Evolutionary conservation across 2,329 filamentous ascomycete genomes (phyloP), one percentile per base, ranked within the genome.

Genomic region (Cyphellophora europaea): DNA sequence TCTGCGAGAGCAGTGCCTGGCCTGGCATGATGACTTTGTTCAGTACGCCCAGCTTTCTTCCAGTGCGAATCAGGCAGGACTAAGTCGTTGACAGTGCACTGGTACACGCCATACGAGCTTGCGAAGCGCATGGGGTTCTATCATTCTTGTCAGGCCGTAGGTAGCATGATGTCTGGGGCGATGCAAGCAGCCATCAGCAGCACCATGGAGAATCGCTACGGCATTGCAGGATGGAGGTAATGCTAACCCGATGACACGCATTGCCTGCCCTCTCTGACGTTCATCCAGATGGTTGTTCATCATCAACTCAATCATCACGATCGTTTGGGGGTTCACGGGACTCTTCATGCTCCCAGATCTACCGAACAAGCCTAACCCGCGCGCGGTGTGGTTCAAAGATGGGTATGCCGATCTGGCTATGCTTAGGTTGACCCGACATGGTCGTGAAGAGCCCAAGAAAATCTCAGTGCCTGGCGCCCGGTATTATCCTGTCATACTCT

Each of bases 381-480:
- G 36, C 8, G 40, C 40, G 6, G 27, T 42, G 29, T 70, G 65
- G 66, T 67, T 69, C 45, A 62, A 53, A 10, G 52, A 56, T 11
- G 51, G 53, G 2, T 59, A 69, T 35, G 57, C 55, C 4, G 52
- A 56, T 28, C 52, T 68, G 27, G 62, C 65, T 0, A 59, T 65
- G 51, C 56, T 59, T 18, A 54, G 66, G 3, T 51, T 69, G 1
- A 55, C 57, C 27, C 56, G 65, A 1, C 55, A 68, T 40, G 58
- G 59, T 5, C 59, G 65, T 15, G 59, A 62, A 6, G 65, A 68
- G 36, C 59, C 63, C 0, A 66, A 63, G 50, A 57, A 52, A 21
- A 62, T 69, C 41, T 62, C 57, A 2, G 65, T 61, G 61, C 57
- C 52, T 2, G 59, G 59, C 29, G 56, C 58, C 18, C 62, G 59